Evolutionary conservation across 2,329 filamentous ascomycete species (phyloP).

Genomic region (Fusarium fujikuroi): DNA sequence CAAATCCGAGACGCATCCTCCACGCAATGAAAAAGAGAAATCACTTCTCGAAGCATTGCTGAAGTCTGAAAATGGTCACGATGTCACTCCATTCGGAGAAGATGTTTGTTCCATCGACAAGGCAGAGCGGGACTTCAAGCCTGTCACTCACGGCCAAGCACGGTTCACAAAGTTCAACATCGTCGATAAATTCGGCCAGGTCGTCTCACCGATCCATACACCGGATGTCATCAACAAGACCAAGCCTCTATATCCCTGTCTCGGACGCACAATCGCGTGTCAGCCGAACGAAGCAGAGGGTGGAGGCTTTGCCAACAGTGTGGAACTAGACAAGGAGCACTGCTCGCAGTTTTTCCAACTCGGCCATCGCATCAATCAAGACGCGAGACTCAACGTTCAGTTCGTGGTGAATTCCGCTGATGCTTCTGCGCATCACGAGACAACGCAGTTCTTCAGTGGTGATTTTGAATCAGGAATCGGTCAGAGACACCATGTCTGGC

Average conservation of each 20-base stretch:
- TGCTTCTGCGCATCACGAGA: background rate
- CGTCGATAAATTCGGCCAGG: background rate
- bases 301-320: background rate
- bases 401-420: background rate
- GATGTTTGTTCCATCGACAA: background rate
- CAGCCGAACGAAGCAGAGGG: background rate
- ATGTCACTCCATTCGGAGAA: background rate
- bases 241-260: background rate
- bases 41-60: fast-evolving
- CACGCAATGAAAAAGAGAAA: background rate
- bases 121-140: background rate
- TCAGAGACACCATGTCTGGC: background rate
- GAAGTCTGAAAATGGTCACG: background rate
- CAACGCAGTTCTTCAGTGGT: background rate
- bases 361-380: background rate
- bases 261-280: background rate
- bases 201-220: background rate
- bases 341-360: background rate
- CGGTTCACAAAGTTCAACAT: background rate
- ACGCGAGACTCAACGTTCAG: background rate
- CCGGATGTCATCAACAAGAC: background rate
- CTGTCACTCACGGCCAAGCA: background rate
- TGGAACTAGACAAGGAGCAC: background rate
- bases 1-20: background rate
- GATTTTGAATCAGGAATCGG: background rate